These are phyloP conservation scores for Aspergillus sp. DNA, from an alignment of 2,329 filamentous ascomycete genomes.

Conservation along the genomic window DNA sequence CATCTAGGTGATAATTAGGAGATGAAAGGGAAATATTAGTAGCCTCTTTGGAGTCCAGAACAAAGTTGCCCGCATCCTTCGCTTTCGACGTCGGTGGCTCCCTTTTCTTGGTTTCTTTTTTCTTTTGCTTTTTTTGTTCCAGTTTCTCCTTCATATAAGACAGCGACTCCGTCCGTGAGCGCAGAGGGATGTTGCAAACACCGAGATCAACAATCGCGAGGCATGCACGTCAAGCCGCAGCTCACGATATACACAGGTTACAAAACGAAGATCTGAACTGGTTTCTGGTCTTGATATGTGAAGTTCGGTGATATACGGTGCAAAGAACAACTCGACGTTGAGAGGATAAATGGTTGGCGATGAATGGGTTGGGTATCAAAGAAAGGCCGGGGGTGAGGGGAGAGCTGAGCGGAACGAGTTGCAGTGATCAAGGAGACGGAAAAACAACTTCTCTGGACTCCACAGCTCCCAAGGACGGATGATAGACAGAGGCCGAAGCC, in stretches of 20 bases:
- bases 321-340: slow-evolving; percentile 9
- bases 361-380: slow-evolving; percentile 38
- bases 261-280: slow-evolving; percentile 8
- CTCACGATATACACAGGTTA: slow-evolving; percentile 22
- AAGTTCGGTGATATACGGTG: slow-evolving; percentile 15
- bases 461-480: slow-evolving; percentile 20
- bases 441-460: slow-evolving; percentile 25
- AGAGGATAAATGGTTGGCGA: slow-evolving; percentile 23
- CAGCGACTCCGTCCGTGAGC: slow-evolving; percentile 11
- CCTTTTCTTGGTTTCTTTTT: slow-evolving; percentile 20
- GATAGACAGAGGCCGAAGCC: slow-evolving; percentile 11
- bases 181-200: slow-evolving; percentile 14
- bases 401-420: slow-evolving; percentile 13
- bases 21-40: slow-evolving; percentile 26
- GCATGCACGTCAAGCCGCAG: slow-evolving; percentile 7
- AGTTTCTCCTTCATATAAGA: slow-evolving; percentile 13
- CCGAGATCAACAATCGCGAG: slow-evolving; percentile 12
- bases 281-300: slow-evolving; percentile 9
- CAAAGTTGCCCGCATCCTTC: slow-evolving; percentile 29
- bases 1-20: slow-evolving; percentile 35
- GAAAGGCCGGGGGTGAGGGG: slow-evolving; percentile 28
- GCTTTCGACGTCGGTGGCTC: slow-evolving; percentile 17
- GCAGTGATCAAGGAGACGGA: slow-evolving; percentile 24
- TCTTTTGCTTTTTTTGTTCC: slow-evolving; percentile 14
- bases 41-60: slow-evolving; percentile 27